Evolutionary conservation across 768 basidiomycete genomes (phyloP).

Genomic region (Boletus sp.): DNA sequence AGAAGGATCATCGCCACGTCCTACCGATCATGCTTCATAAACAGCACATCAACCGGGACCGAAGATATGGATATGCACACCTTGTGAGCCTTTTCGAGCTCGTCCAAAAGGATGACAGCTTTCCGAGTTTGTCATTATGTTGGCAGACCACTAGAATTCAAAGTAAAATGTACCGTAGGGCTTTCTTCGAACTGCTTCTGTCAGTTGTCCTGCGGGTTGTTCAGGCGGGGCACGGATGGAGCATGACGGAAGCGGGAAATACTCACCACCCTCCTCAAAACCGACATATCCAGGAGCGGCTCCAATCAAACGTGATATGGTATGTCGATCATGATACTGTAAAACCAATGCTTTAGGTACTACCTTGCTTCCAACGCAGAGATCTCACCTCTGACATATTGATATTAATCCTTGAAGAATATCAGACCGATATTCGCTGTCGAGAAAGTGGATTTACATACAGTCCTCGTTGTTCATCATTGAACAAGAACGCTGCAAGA

Average conservation of each 20-base stretch:
- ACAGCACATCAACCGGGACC: not conserved
- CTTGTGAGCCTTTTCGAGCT: slow-evolving; percentile 81
- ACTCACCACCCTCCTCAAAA: slow-evolving; percentile 63
- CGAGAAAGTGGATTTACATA: slow-evolving; percentile 53
- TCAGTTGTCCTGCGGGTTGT: slow-evolving; percentile 46
- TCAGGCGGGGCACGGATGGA: not conserved
- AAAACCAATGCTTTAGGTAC: not conserved
- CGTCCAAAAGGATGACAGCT: slow-evolving; percentile 66
- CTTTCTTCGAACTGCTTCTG: slow-evolving; percentile 60
- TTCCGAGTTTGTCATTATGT: not conserved
- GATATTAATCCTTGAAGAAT: slow-evolving; percentile 67
- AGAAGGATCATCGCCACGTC: slow-evolving; percentile 89
- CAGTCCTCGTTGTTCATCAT: slow-evolving; percentile 84
- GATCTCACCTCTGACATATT: slow-evolving; percentile 80
- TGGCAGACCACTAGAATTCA: not conserved
- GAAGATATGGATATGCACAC: slow-evolving; percentile 26
- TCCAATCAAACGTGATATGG: slow-evolving; percentile 86
- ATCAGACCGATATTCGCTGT: not conserved
- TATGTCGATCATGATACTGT: slow-evolving; percentile 90
- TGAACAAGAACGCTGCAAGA: slow-evolving; percentile 84
- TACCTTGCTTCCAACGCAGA: not conserved
- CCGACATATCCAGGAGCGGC: slow-evolving; percentile 91
- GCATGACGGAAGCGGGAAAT: not conserved
- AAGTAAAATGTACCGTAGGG: slow-evolving; percentile 44
- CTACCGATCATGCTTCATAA: slow-evolving; percentile 25